Conservation (phyloP, 2,329 filamentous ascomycete species). For the Stylonectria norvegica region DNA sequence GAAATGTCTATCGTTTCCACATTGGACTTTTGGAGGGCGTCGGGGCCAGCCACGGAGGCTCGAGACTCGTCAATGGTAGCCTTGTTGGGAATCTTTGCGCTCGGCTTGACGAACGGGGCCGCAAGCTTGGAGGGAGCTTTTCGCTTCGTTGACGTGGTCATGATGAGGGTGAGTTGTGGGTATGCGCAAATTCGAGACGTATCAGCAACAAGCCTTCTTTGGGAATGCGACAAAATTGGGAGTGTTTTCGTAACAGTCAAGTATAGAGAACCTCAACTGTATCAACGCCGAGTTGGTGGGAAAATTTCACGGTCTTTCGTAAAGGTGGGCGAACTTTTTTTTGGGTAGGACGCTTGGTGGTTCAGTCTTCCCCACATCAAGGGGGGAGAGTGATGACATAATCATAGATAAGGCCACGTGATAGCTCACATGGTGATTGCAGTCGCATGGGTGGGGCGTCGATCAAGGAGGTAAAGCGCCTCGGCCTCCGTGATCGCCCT, state of each 20-base stretch:
- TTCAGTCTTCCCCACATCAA: slow-evolving; percentile 18
- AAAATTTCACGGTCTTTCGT: slow-evolving; percentile 34
- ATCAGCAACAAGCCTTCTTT: background rate
- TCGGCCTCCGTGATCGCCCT: too few species aligned
- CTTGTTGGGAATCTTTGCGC: slow-evolving; percentile 49
- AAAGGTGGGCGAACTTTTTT: slow-evolving; percentile 34
- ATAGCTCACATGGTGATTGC: slow-evolving; percentile 20
- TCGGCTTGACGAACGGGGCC: slow-evolving; percentile 51
- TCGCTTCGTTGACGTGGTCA: slow-evolving; percentile 57
- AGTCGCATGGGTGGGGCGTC: too few species aligned
- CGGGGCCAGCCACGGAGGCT: slow-evolving; percentile 48
- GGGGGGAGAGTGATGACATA: slow-evolving; percentile 20
- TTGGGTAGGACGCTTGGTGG: slow-evolving; percentile 18
- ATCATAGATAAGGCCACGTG: slow-evolving; percentile 17
- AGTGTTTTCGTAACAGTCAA: too few species aligned
- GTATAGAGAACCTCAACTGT: slow-evolving; percentile 19
- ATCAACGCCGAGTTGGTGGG: slow-evolving; percentile 23
- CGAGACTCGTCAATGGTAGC: slow-evolving; percentile 56
- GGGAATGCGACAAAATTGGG: background rate
- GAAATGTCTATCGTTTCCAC: slow-evolving; percentile 54
- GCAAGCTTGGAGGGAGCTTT: slow-evolving; percentile 58
- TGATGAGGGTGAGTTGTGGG: slow-evolving; percentile 13
- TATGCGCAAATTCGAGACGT: slow-evolving; percentile 7
- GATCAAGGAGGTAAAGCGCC: too few species aligned
- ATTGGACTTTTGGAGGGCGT: slow-evolving; percentile 36